Evolutionary conservation across 1,139 yeast species (phyloP), one percentile per base, ranked within the genome.

Genomic region (Lodderomyces theae): DNA sequence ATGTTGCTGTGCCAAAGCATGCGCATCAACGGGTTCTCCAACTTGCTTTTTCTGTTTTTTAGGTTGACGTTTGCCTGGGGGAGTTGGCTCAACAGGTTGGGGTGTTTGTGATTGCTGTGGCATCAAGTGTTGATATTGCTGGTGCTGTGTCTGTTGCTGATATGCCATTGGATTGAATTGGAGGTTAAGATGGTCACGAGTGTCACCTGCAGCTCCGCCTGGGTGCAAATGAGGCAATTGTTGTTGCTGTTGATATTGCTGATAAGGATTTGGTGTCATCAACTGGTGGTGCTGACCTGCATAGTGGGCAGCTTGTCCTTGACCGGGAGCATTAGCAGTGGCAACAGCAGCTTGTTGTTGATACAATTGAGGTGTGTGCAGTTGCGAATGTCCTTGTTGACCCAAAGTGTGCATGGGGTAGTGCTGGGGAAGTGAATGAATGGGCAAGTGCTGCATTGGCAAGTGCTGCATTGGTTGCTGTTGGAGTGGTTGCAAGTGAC

Each of bases 131-230:
- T 47, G 47, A 35, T 43, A 41, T 26, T 42, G 43, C 25, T 43
- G 51, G 32, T 42, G 48, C 24, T 49, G 54, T 11, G 44, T 50
- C 33, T 50, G 53, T 23, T 49, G 58, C 42, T 49, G 61, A 37
- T 45, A 51, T 16, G 49, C 47, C 44, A 51, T 51, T 39, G 52
- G 54, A 48, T 50, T 57, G 44, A 54, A 48, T 39, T 59, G 65
- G 29, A 53, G 48, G 36, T 48, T 49, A 37, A 54, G 50, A 40
- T 57, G 62, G 34, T 54, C 61, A 26, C 40, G 42, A 15, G 42
- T 4, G 26, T 40, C 44, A 19, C 22, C 22, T 5, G n/a, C 31
- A 49, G 26, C 50, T 49, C 48, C 51, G 40, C 46, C 28, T 38
- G 46, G 34, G 30, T 29, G 34, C 28, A 37, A 37, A 15, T 37